These are phyloP conservation scores for Talaromyces adpressus DNA, from an alignment of 495 filamentous ascomycete species.

Conservation along the genomic window DNA sequence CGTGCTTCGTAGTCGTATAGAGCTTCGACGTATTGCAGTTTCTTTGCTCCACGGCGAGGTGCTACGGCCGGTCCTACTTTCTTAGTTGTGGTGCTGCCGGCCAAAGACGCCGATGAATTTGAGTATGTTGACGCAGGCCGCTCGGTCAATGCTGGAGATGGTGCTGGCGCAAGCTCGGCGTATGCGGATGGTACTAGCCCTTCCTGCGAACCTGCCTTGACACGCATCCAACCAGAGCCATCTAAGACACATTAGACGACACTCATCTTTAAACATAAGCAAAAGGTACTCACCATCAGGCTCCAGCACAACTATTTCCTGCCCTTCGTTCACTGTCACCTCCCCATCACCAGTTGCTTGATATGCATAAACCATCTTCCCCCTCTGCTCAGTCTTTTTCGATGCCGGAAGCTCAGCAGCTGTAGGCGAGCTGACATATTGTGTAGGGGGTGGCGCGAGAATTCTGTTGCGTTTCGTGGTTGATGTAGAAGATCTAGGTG, in stretches of 20 bases:
- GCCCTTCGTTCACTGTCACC: slow-evolving; percentile 67
- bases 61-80: slow-evolving; percentile 93
- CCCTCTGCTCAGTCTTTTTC: slow-evolving; percentile 51
- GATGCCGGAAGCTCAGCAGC: slow-evolving; percentile 24
- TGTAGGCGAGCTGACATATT: slow-evolving; percentile 64
- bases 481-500: slow-evolving; percentile 23
- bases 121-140: slow-evolving; percentile 66
- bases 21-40: slow-evolving; percentile 89
- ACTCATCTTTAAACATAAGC: not conserved
- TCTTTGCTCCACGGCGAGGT: slow-evolving; percentile 87
- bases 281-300: slow-evolving; percentile 65
- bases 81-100: slow-evolving; percentile 52
- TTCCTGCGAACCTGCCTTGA: slow-evolving; percentile 58
- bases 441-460: slow-evolving; percentile 77
- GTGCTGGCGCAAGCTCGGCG: slow-evolving; percentile 49
- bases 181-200: slow-evolving; percentile 87
- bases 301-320: slow-evolving; percentile 71
- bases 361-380: slow-evolving; percentile 86
- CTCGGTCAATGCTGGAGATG: slow-evolving; percentile 37
- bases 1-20: slow-evolving; percentile 86
- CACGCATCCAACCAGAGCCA: slow-evolving; percentile 84
- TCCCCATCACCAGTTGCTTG: slow-evolving; percentile 74
- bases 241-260: slow-evolving; percentile 32
- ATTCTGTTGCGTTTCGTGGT: slow-evolving; percentile 56
- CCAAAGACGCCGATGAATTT: slow-evolving; percentile 67